Percentiles rank a stretch among this genome's conserved stretches.
These are phyloP conservation scores for Verbena officinalis DNA, from an alignment of 257 asterid species.

Conservation along the genomic window DNA sequence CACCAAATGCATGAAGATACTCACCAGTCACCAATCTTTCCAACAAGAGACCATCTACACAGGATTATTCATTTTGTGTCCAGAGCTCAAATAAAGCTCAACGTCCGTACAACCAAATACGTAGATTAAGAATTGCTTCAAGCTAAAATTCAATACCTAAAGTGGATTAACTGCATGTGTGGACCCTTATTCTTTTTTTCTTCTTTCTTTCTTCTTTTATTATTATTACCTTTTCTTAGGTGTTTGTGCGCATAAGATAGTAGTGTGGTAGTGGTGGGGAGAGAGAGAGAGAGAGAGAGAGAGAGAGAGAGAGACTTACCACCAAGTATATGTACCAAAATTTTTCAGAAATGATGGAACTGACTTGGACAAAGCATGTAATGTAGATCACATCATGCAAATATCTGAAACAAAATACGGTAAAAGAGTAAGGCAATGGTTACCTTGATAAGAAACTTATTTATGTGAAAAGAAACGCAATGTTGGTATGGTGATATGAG, in stretches of 20 bases:
- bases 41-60: too few relatives aligned
- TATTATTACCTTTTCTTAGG: too few relatives aligned
- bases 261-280: not conserved
- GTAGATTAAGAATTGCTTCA: not conserved
- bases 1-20: too few relatives aligned
- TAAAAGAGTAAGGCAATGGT: constrained; percentile 3
- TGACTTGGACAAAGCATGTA: constrained; percentile 85
- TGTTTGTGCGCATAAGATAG: too few relatives aligned
- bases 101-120: too few relatives aligned
- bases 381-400: constrained; percentile 89
- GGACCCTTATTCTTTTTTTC: not conserved
- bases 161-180: constrained; percentile 6
- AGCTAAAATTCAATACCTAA: not conserved
- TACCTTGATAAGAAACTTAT: constrained; percentile 11
- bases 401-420: constrained; percentile 60
- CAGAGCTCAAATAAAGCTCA: too few relatives aligned
- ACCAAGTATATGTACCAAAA: constrained; percentile 87
- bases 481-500: not conserved
- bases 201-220: not conserved
- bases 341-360: constrained; percentile 80
- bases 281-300: not conserved
- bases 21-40: too few relatives aligned
- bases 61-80: too few relatives aligned
- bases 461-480: constrained; percentile 1
- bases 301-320: constrained; percentile 49